Base-by-base conservation (phyloP, 2,329 filamentous ascomycete species). In the Penicillium sp. region DNA sequence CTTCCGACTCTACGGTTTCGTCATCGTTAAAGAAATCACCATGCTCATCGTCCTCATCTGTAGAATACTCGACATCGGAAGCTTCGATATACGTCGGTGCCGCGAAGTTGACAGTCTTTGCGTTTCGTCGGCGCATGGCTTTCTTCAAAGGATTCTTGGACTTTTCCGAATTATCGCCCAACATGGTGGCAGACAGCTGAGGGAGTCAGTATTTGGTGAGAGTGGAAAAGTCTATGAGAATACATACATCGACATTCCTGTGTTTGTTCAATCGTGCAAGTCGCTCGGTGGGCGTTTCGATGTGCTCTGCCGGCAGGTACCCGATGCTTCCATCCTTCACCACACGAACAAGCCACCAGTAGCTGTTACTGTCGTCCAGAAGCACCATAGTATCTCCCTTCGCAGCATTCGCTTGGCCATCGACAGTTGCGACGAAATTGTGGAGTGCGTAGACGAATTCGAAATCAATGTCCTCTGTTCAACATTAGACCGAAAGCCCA, bases 321-420 rank as follows among this genome's bases (percentile, higher is more conserved):
- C 91, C 82, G 69, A 98, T 98, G 66, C 89, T 97, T 68, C 87
- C 94, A 70, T 98, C 93, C 69, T 97, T 97, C 43, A 97, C 90
- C 37, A 98, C 87, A 55, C 91, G 81, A 11, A 98, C 93, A 51
- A 98, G 80, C 93, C 93, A 98, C 93, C 93, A 98, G 69, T 98
- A 98, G 72, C 90, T 97, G 73, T 98, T 98, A 73, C 89, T 97
- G 63, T 98, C 93, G 64, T 98, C 93, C 18, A 98, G 80, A 54
- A 98, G 77, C 44, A 97, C 91, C 93, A 98, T 98, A 11, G 91
- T 97, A 65, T 98, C 93, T 42, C 93, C 93, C 72, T 98, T 98
- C 27, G 89, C 94, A 49, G 93, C 93, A 74, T 97, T 98, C 52
- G 93, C 93, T 71, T 98, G 93, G 23, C 93, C 93, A 71, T 98